A percentile compares a stretch with the other conserved stretches of the same genome.
phyloP scores from a whole-genome alignment of 2,329 filamentous ascomycete species.

The Colletotrichum sp. region DNA sequence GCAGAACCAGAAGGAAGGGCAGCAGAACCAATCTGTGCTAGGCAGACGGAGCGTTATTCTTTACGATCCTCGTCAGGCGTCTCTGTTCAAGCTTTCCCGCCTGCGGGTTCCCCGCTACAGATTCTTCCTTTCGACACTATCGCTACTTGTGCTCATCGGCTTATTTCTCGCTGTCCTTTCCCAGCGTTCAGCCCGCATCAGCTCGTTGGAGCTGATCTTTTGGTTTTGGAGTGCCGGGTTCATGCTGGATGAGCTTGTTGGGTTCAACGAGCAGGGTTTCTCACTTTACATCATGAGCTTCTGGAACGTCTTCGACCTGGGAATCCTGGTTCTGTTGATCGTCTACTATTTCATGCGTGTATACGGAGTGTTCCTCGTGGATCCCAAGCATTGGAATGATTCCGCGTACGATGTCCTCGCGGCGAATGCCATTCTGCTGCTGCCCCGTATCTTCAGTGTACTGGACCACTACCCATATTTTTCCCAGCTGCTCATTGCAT shows the following conservation, averaged over 20 bases:
- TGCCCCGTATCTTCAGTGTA: constrained; percentile 90
- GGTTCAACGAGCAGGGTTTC: constrained; percentile 96
- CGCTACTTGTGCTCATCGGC: constrained; percentile 82
- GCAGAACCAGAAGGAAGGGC: constrained; percentile 33
- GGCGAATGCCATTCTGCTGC: constrained; percentile 85
- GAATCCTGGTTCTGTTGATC: constrained; percentile 84
- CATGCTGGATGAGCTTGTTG: constrained; percentile 95
- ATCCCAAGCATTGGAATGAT: constrained; percentile 75
- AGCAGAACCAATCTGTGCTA: constrained; percentile 35
- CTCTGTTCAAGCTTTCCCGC: constrained; percentile 88
- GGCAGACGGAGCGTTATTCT: constrained; percentile 79
- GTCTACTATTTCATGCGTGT: constrained; percentile 89
- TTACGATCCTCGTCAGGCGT: constrained; percentile 90
- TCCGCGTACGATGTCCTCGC: constrained; percentile 95
- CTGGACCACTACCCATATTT: constrained; percentile 97
- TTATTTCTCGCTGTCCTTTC: constrained; percentile 85
- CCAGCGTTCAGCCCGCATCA: constrained; percentile 80
- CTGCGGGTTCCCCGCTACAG: constrained; percentile 91
- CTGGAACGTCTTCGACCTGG: constrained; percentile 95
- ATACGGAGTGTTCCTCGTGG: constrained; percentile 84
- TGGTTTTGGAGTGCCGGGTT: constrained; percentile 99
- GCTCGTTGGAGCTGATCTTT: constrained; percentile 84
- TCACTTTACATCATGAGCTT: constrained; percentile 97
- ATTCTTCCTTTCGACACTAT: constrained; percentile 87
- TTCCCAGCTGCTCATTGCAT: constrained; percentile 91